phyloP scores from a whole-genome alignment of 257 asterid species.

The Plantago major region DNA sequence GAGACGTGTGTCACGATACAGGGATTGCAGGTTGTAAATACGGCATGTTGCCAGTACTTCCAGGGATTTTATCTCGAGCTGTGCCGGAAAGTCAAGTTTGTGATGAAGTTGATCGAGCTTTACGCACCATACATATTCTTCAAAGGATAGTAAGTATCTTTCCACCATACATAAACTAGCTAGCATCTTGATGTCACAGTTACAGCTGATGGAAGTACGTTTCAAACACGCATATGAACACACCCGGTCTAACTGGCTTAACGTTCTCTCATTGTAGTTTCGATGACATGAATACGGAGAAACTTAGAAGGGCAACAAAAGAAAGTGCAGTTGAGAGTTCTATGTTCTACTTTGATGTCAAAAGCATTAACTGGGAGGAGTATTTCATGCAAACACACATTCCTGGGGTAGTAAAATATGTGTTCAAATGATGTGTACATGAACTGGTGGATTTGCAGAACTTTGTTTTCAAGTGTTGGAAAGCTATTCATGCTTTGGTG shows the following conservation, averaged over 20 bases:
- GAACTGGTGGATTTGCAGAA: not conserved
- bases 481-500: not conserved
- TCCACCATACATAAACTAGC: not conserved
- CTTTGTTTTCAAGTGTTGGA: slow-evolving; percentile 3
- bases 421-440: slow-evolving; percentile 37
- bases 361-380: slow-evolving; percentile 67
- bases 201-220: not conserved
- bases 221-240: not conserved
- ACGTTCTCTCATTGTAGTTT: slow-evolving; percentile 32
- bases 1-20: slow-evolving; percentile 7
- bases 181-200: not conserved
- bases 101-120: slow-evolving; percentile 58
- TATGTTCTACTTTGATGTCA: slow-evolving; percentile 66
- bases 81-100: slow-evolving; percentile 54
- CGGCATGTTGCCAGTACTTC: slow-evolving; percentile 64
- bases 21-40: slow-evolving; percentile 66
- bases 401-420: slow-evolving; percentile 76
- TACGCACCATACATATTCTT: slow-evolving; percentile 81
- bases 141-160: slow-evolving; percentile 69
- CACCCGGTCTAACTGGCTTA: not conserved
- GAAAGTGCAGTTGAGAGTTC: slow-evolving; percentile 34
- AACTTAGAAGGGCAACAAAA: slow-evolving; percentile 40
- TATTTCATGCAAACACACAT: slow-evolving; percentile 59
- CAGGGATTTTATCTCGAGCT: slow-evolving; percentile 35
- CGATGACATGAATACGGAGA: slow-evolving; percentile 76